Evolutionary conservation across 495 filamentous ascomycete genomes (phyloP).

Genomic region (Clavariopsis aquatica): DNA sequence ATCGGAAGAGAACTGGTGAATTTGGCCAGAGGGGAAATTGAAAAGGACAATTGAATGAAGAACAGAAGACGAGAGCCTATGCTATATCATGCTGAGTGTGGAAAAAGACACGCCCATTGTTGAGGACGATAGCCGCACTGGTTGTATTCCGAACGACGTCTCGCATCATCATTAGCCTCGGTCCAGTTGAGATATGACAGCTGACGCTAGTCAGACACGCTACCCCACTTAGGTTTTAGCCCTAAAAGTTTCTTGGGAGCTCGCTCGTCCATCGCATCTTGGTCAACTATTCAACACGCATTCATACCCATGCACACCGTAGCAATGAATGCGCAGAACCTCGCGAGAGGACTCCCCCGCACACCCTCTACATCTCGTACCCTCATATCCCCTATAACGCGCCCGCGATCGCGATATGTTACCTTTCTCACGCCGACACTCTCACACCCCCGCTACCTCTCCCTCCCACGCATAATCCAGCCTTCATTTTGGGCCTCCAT

Average conservation of each 20-base stretch:
- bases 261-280: not conserved
- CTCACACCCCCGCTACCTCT: slow-evolving; percentile 17
- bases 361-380: slow-evolving; percentile 16
- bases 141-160: not conserved
- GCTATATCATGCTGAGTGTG: not conserved
- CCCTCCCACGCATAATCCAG: slow-evolving; percentile 61
- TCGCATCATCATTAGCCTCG: no score
- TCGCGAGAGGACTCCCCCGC: slow-evolving; percentile 34
- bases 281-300: no score
- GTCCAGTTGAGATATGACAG: no score
- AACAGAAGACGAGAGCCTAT: not conserved
- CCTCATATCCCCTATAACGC: slow-evolving; percentile 10
- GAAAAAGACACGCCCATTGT: not conserved
- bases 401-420: slow-evolving; percentile 24
- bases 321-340: slow-evolving; percentile 25
- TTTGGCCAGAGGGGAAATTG: not conserved
- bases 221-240: slow-evolving; percentile 8
- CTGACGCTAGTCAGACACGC: not conserved
- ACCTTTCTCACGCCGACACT: slow-evolving; percentile 21
- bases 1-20: no score
- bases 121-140: not conserved
- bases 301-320: not conserved
- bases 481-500: slow-evolving; percentile 70
- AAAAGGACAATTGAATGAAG: no score
- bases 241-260: slow-evolving; percentile 7